A percentile compares a stretch with the other conserved stretches of the same genome.
Evolutionary conservation across 441 rosid species (phyloP).

Genomic region (Mallotus japonicus): DNA sequence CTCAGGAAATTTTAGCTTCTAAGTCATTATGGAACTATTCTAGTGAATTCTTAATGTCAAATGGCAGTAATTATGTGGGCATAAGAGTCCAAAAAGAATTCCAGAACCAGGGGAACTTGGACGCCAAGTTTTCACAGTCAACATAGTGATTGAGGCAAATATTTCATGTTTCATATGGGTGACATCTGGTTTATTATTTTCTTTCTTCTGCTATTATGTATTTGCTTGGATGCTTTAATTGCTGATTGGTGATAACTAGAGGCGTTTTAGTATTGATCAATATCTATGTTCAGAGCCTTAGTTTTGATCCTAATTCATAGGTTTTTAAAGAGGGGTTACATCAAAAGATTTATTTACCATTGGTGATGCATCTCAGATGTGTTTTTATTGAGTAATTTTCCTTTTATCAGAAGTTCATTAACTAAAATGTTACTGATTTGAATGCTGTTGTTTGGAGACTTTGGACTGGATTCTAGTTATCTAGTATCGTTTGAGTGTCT

Average conservation of each 20-base stretch:
- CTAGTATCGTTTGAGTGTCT: background rate
- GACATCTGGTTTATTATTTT: background rate
- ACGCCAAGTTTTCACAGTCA: background rate
- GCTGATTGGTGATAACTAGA: background rate
- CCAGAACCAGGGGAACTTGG: background rate
- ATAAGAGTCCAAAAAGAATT: background rate
- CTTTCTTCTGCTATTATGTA: background rate
- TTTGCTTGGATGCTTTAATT: background rate
- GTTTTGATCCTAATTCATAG: background rate
- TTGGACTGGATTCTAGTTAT: background rate
- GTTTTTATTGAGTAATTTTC: background rate
- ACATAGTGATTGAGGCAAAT: background rate
- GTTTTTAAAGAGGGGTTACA: background rate
- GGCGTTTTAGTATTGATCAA: background rate
- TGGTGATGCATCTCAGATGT: background rate
- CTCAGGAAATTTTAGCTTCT: background rate
- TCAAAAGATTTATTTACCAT: slow-evolving; percentile 1
- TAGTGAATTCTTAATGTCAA: background rate
- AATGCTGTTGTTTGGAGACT: background rate
- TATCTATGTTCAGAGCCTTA: background rate
- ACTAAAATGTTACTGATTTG: background rate
- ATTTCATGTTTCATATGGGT: background rate
- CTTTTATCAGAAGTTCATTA: background rate
- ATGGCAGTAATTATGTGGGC: background rate
- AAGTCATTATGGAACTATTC: background rate